These are phyloP conservation scores for Dimocarpus longan DNA, from an alignment of 345 rosid genomes.

Conservation along the genomic window DNA sequence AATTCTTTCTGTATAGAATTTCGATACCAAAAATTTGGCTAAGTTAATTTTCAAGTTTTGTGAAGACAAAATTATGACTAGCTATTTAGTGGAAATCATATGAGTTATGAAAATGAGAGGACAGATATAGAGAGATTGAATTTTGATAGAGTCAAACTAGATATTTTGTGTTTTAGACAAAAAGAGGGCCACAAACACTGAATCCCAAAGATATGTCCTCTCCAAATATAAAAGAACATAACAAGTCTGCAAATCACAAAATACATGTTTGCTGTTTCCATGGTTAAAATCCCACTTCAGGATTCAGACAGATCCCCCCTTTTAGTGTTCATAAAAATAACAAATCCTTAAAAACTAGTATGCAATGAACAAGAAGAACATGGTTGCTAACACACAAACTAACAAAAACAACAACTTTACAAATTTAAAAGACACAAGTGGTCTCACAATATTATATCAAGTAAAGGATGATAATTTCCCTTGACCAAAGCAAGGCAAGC, in stretches of 20 bases:
- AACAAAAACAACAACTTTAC: background rate
- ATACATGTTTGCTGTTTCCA: background rate
- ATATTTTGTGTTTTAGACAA: background rate
- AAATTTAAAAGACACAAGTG: background rate
- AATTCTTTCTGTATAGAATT: too few relatives aligned
- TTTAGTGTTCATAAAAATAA: background rate
- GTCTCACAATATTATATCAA: background rate
- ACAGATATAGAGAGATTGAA: background rate
- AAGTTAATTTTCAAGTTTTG: too few relatives aligned
- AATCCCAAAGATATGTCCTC: background rate
- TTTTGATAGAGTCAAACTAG: background rate
- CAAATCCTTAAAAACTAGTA: background rate
- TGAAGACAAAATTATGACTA: too few relatives aligned
- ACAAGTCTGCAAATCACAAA: background rate
- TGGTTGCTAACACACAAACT: background rate
- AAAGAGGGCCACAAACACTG: background rate
- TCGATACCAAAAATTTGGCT: too few relatives aligned
- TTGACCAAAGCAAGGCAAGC: constrained; percentile 38
- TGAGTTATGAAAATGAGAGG: too few relatives aligned
- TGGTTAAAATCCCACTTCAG: background rate
- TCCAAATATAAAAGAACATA: background rate
- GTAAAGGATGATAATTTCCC: constrained; percentile 24
- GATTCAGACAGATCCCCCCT: background rate
- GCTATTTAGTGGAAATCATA: too few relatives aligned
- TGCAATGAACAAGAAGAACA: background rate